A percentile compares a stretch with the other conserved stretches of the same genome.
Evolutionary conservation across 169 alveolate species (phyloP).

Genomic region (Fabrea salina): DNA sequence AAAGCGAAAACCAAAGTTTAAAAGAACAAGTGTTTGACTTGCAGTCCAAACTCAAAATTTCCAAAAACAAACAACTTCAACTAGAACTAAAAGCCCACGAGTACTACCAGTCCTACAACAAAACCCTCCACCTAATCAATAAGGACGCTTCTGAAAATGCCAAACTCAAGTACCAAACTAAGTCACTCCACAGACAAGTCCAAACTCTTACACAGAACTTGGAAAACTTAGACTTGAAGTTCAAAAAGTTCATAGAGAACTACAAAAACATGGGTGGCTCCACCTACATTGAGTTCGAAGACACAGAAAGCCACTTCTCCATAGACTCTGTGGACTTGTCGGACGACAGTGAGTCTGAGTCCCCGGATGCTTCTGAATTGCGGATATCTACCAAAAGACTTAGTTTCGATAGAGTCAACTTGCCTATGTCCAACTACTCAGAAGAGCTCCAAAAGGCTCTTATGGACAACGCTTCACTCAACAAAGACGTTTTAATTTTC

Average conservation of each 20-base stretch:
- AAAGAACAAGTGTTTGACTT: neutral
- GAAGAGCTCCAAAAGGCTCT: slow-evolving; percentile 15
- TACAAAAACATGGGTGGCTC: neutral
- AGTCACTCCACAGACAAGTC: neutral
- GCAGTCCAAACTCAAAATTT: neutral
- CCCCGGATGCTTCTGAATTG: no score
- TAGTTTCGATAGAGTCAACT: no score
- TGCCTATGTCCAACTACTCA: neutral
- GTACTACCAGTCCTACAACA: neutral
- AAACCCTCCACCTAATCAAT: neutral
- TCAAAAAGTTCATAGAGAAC: neutral
- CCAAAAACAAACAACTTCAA: neutral
- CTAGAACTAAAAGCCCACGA: slow-evolving; percentile 16
- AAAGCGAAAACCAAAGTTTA: neutral
- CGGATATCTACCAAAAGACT: no score
- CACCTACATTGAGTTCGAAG: slow-evolving; percentile 15
- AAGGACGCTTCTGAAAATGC: slow-evolving; percentile 7
- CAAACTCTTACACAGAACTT: neutral
- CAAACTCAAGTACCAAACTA: neutral
- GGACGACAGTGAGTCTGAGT: no score
- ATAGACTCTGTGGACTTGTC: no score
- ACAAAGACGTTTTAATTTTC: neutral
- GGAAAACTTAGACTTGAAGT: neutral
- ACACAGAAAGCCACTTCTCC: no score
- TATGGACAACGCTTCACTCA: neutral